Percentiles rank a stretch among this genome's conserved stretches.
Evolutionary conservation across 2,329 filamentous ascomycete species (phyloP).

Genomic region (Ceratocystis variospora): DNA sequence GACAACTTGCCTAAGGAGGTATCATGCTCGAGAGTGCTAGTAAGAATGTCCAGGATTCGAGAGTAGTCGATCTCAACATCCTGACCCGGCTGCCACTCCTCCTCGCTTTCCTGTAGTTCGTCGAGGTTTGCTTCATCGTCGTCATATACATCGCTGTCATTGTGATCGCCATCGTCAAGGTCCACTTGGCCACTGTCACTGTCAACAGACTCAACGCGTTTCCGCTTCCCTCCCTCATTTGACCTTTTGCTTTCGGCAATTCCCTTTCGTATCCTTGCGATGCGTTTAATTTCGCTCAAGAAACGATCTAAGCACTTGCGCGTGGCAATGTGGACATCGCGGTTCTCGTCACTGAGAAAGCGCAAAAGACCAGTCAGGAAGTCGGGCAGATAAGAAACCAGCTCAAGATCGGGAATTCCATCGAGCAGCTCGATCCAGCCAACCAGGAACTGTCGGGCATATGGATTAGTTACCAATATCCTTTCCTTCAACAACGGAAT

Average conservation of each 20-base stretch:
- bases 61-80: constrained; percentile 91
- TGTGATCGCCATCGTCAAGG: constrained; percentile 46
- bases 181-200: constrained; percentile 46
- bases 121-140: constrained; percentile 35
- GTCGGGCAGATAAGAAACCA: constrained; percentile 82
- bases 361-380: constrained; percentile 82
- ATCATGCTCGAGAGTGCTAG: constrained; percentile 58
- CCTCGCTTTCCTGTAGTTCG: constrained; percentile 50
- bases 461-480: constrained; percentile 88
- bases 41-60: constrained; percentile 81
- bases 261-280: constrained; percentile 81
- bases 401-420: constrained; percentile 89
- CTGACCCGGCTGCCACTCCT: constrained; percentile 94
- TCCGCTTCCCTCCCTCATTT: constrained; percentile 51
- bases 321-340: constrained; percentile 88
- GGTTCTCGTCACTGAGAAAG: constrained; percentile 81
- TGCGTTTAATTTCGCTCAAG: constrained; percentile 83
- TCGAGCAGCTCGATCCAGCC: constrained; percentile 92
- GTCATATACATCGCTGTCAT: constrained; percentile 42
- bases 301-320: constrained; percentile 83
- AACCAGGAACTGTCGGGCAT: constrained; percentile 86
- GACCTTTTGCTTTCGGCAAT: constrained; percentile 74
- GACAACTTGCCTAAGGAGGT: constrained; percentile 7
- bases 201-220: constrained; percentile 56
- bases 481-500: constrained; percentile 88